Evolutionary conservation across 495 filamentous ascomycete genomes (phyloP), one percentile per base, ranked within the genome.

Genomic region (Hypoxylon trugodes): DNA sequence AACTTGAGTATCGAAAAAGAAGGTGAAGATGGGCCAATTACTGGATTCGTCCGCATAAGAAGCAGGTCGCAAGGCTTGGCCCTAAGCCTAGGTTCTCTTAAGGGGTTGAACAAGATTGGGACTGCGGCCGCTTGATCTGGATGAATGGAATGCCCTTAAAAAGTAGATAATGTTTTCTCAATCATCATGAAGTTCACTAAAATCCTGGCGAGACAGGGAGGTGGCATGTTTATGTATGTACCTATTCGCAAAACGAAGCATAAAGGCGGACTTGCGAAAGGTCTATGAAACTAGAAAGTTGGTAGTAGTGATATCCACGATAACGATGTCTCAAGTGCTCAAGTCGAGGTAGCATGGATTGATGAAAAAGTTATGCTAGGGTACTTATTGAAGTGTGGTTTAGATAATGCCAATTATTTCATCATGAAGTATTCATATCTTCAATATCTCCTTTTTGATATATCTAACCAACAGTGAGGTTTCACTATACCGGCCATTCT

Each of bases 1-100:
- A 99, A 99, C 73, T 71, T 99, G 77, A 97, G 93, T 71, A 96
- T 99, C 68, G 96, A 99, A 73, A 95, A 97, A 78, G 92, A 98
- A 74, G 93, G 92, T 46, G 93, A 97, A 8, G 89, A 96, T 71
- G 95, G 96, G 22, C 93, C 93, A 4, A 90, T 99, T 60, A 98
- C 95, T 22, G 96, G 96, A n/a, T 99, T 99, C 74, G 91, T 99
- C 49, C 90, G 96, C 68, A 99, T 99, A 83, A 87, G 96, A 77
- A 97, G 93, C 82, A 90, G 96, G 68, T 96, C 92, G 4, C 96
- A 99, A 79, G 96, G 95, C 45, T 82, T 99, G 55, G 96, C 96
- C 2, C 79, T 99, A 59, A 97, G 93, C 74, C 80, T 99, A 55
- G 96, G 96, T 13, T 94, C 90, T 35, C 82, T 99, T 69, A 99